These are phyloP conservation scores for Botrytis elliptica DNA, from an alignment of 2,329 filamentous ascomycete species.

Conservation along the genomic window DNA sequence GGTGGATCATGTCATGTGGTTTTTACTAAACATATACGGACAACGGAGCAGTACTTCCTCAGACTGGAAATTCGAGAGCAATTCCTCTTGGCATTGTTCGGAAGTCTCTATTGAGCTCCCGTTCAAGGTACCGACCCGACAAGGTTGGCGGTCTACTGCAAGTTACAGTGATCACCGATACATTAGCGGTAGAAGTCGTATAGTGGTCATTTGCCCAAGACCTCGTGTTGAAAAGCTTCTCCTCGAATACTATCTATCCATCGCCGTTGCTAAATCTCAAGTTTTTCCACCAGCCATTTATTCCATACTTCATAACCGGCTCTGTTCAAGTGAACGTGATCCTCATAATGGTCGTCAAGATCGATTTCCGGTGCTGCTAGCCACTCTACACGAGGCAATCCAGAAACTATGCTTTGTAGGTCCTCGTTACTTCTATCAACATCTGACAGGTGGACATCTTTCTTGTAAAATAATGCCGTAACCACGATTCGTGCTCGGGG, in stretches of 20 bases:
- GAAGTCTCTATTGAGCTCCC: background rate
- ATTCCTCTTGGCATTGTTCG: background rate
- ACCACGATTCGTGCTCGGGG: constrained; percentile 15
- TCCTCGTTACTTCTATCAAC: constrained; percentile 22
- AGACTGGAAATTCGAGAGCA: background rate
- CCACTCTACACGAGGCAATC: constrained; percentile 16
- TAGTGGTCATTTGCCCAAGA: background rate
- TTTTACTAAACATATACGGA: background rate
- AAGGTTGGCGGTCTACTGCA: background rate
- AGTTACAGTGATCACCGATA: background rate
- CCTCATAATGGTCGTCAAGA: constrained; percentile 16
- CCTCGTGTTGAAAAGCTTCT: background rate
- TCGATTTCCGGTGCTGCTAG: constrained; percentile 19
- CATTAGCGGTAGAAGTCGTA: background rate
- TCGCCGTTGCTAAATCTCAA: background rate
- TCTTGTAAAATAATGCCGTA: constrained; percentile 23
- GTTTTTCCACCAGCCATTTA: constrained; percentile 16
- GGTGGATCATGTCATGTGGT: background rate
- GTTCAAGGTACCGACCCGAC: background rate
- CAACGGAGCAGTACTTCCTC: background rate
- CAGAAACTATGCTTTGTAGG: background rate
- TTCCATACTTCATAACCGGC: constrained; percentile 27
- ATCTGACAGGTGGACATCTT: constrained; percentile 17
- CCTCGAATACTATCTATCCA: background rate
- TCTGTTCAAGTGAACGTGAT: constrained; percentile 28